A percentile compares a stretch with the other conserved stretches of the same genome.
These are phyloP conservation scores for Podila epigama DNA, from an alignment of 192 early-diverging fungal genomes.

Conservation along the genomic window DNA sequence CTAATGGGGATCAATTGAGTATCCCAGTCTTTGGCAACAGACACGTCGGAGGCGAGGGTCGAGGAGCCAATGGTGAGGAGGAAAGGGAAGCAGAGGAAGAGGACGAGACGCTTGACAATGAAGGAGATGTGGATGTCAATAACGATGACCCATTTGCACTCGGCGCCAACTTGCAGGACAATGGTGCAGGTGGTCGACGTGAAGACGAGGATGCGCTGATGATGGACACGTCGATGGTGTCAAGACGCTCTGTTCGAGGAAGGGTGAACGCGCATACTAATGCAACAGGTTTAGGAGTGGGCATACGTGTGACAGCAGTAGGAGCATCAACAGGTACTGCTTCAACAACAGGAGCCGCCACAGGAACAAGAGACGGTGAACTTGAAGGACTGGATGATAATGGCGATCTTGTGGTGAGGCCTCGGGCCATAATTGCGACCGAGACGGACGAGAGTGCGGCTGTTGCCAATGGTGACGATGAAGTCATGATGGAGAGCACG, in stretches of 20 bases:
- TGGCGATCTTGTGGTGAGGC: conserved; percentile 10
- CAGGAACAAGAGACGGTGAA: neutral
- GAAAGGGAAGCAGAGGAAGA: too few species aligned
- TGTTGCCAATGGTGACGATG: too few species aligned
- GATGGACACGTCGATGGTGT: conserved; percentile 1
- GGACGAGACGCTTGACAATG: too few species aligned
- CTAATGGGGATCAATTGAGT: neutral
- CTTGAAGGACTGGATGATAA: conserved; percentile 18
- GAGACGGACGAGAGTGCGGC: neutral
- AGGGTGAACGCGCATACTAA: too few species aligned
- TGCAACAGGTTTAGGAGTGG: too few species aligned
- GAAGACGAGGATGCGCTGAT: conserved; percentile 17
- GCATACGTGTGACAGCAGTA: too few species aligned
- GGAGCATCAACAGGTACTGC: too few species aligned
- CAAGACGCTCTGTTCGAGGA: neutral
- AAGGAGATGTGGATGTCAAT: neutral
- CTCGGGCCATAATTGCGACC: neutral
- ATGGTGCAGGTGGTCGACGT: neutral
- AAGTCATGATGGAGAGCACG: neutral
- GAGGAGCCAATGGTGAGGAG: neutral
- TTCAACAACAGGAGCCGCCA: neutral
- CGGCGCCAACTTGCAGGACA: neutral
- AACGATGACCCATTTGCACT: neutral
- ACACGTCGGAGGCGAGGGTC: neutral
- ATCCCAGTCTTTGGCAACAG: neutral